Evolutionary conservation across 2,329 filamentous ascomycete genomes (phyloP).

Genomic region (Aspergillus sp.): DNA sequence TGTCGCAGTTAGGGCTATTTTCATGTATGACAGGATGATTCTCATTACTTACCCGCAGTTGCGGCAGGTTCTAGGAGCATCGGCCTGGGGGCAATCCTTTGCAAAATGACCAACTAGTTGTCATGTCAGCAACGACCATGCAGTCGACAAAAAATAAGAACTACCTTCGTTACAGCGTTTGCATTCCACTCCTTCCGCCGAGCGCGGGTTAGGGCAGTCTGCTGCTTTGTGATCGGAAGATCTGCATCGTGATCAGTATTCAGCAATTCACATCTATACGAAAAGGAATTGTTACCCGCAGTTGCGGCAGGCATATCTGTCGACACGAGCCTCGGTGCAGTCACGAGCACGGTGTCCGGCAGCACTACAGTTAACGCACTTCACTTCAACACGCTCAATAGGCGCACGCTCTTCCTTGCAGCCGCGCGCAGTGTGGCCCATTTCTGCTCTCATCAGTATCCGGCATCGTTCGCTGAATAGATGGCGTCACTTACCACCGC

Average conservation of each 20-base stretch:
- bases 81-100: constrained; percentile 40
- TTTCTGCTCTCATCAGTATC: constrained; percentile 24
- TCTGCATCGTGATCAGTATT: constrained; percentile 14
- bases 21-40: not conserved
- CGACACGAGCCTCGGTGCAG: constrained; percentile 35
- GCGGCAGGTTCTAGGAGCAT: constrained; percentile 34
- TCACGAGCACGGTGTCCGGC: constrained; percentile 47
- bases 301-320: constrained; percentile 47
- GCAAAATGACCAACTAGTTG: constrained; percentile 40
- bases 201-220: constrained; percentile 45
- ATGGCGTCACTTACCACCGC: constrained; percentile 35
- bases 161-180: constrained; percentile 39
- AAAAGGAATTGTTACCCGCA: constrained; percentile 37
- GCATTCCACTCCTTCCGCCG: constrained; percentile 41
- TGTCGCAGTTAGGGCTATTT: constrained; percentile 13
- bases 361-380: constrained; percentile 47
- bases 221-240: constrained; percentile 41
- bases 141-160: not conserved
- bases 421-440: constrained; percentile 44
- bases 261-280: not conserved
- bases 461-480: not conserved
- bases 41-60: constrained; percentile 38
- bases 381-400: constrained; percentile 40
- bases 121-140: constrained; percentile 4
- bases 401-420: constrained; percentile 45